Percentiles rank a stretch among this genome's conserved stretches.
Evolutionary conservation across 257 asterid species (phyloP).

Genomic region (Jaltomata sinuosa): DNA sequence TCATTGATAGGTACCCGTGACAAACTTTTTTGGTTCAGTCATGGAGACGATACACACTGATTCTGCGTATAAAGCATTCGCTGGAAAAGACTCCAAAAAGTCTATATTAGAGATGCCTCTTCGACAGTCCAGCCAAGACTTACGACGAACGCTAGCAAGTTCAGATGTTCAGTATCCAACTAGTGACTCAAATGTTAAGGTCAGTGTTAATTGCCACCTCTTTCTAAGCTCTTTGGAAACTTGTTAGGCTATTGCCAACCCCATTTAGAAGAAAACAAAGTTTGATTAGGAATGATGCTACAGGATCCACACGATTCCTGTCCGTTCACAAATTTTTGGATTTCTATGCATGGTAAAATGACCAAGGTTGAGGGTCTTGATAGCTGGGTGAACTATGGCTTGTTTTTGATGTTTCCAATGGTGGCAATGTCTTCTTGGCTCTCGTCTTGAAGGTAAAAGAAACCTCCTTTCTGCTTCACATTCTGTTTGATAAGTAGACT

Average conservation of each 20-base stretch:
- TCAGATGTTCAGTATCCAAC: slow-evolving; percentile 31
- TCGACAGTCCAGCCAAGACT: slow-evolving; percentile 20
- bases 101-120: slow-evolving; percentile 20
- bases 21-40: slow-evolving; percentile 94
- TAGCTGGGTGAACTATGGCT: slow-evolving; percentile 57
- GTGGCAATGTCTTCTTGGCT: slow-evolving; percentile 64
- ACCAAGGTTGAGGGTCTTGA: slow-evolving; percentile 39
- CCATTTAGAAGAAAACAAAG: neutral
- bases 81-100: slow-evolving; percentile 22
- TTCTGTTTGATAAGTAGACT: neutral
- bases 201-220: slow-evolving; percentile 14
- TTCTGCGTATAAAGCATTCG: slow-evolving; percentile 57
- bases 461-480: neutral
- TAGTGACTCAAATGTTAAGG: slow-evolving; percentile 24
- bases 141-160: slow-evolving; percentile 19
- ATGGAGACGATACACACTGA: slow-evolving; percentile 90
- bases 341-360: slow-evolving; percentile 31
- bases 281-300: neutral
- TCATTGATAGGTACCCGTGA: slow-evolving; percentile 65
- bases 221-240: neutral
- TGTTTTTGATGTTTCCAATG: slow-evolving; percentile 49
- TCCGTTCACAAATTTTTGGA: slow-evolving; percentile 64
- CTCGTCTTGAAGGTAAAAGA: slow-evolving; percentile 38
- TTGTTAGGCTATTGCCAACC: neutral
- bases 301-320: slow-evolving; percentile 47